These are phyloP conservation scores for Rhizopogon vulgaris DNA, from an alignment of 768 basidiomycete species.

Conservation along the genomic window DNA sequence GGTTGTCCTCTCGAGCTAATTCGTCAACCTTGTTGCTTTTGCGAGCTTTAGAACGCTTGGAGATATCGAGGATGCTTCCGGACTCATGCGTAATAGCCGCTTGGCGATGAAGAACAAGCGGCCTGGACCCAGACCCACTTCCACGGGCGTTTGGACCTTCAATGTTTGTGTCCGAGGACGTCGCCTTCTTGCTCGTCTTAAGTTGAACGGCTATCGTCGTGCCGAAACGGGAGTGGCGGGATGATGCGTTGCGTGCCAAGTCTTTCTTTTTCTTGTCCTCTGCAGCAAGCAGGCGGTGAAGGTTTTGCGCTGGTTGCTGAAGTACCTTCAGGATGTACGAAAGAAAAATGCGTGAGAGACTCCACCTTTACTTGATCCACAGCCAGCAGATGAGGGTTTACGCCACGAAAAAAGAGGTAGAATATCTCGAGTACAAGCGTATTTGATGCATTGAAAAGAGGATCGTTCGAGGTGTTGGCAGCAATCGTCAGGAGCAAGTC, in stretches of 20 bases:
- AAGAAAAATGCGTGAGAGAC: constrained; percentile 1
- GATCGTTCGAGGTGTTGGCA: constrained; percentile 66
- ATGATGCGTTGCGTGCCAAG: constrained; percentile 48
- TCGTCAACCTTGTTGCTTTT: constrained; percentile 63
- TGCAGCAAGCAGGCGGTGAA: constrained; percentile 69
- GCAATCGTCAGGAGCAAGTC: constrained; percentile 83
- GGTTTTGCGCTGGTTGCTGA: constrained; percentile 62
- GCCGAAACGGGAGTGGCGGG: constrained; percentile 93
- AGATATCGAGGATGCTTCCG: constrained; percentile 64
- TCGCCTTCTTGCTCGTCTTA: constrained; percentile 46
- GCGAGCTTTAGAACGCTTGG: constrained; percentile 54
- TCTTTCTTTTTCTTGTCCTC: constrained; percentile 66
- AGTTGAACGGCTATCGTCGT: constrained; percentile 85
- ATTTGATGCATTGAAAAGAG: constrained; percentile 82
- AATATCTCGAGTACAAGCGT: constrained; percentile 89
- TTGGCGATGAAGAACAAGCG: constrained; percentile 82
- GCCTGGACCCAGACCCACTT: constrained; percentile 30
- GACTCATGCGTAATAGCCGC: constrained; percentile 69
- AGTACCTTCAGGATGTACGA: constrained; percentile 10
- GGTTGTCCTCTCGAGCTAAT: constrained; percentile 58
- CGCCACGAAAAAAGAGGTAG: constrained; percentile 81
- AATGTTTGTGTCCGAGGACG: constrained; percentile 11
- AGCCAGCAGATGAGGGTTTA: constrained; percentile 55
- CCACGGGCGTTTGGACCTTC: constrained; percentile 5
- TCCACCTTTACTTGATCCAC: constrained; percentile 61